A percentile compares a stretch with the other conserved stretches of the same genome.
Evolutionary conservation across 1,284 basidiomycete species (phyloP).

Genomic region (Rhodotorula sp.): DNA sequence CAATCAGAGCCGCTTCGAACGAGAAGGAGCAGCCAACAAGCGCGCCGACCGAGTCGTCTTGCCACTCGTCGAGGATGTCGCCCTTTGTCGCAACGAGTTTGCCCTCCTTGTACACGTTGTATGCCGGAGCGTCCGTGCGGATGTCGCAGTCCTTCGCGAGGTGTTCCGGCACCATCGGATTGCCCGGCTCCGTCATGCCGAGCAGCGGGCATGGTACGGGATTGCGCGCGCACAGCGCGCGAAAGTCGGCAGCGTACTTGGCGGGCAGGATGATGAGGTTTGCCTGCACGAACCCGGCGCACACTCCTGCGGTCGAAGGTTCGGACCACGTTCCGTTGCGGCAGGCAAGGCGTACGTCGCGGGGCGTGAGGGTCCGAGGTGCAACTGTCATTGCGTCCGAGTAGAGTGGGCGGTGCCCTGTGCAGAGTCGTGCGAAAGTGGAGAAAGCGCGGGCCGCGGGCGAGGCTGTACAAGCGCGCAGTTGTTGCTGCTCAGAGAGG

Average conservation of each 20-base stretch:
- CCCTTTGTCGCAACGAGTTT: constrained; percentile 19
- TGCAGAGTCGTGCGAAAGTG: too few relatives aligned
- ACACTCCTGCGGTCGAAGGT: constrained; percentile 12
- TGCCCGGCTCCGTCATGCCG: constrained; percentile 45
- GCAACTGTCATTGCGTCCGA: background rate
- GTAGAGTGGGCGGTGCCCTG: too few relatives aligned
- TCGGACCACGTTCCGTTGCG: constrained; percentile 10
- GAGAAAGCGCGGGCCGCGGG: too few relatives aligned
- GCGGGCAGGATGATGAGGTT: constrained; percentile 48
- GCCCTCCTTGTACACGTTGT: constrained; percentile 42
- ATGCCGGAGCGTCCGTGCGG: constrained; percentile 45
- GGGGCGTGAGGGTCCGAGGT: background rate
- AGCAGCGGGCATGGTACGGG: constrained; percentile 48
- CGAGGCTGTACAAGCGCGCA: too few relatives aligned
- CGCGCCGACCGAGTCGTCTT: constrained; percentile 45
- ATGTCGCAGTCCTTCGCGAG: constrained; percentile 47
- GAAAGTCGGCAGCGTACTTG: constrained; percentile 47
- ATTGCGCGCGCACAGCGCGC: constrained; percentile 47
- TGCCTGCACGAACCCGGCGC: constrained; percentile 46
- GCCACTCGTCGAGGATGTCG: constrained; percentile 44
- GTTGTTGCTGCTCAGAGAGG: too few relatives aligned
- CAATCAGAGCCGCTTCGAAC: constrained; percentile 46
- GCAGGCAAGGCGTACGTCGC: constrained; percentile 20
- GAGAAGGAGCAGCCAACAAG: constrained; percentile 48
- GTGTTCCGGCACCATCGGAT: constrained; percentile 35